Base-by-base conservation (phyloP, 495 filamentous ascomycete genomes). In the Trichoderma erinaceum region DNA sequence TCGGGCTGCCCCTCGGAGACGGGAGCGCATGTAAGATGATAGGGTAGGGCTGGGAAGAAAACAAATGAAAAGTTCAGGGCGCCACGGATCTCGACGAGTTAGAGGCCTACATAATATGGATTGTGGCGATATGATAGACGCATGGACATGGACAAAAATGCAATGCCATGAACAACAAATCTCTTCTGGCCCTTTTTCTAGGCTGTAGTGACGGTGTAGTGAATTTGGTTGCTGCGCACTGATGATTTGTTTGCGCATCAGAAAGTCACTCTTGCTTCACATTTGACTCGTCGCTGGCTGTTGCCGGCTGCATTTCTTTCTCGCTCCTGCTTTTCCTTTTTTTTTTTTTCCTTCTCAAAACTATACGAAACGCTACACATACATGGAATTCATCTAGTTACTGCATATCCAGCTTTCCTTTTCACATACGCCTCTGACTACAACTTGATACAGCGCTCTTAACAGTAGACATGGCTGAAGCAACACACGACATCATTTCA, bases 1-100 rank as follows among this genome's bases (percentile, higher is more conserved):
- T 72, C 85, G 90, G 38, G 85, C 87, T 61, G 91, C 91, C 66
- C 91, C 91, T 68, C 80, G 91, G 72, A 87, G 82, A 75, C 83
- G 91, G 44, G 89, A 92, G 73, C 85, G 91, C 32, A 68, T 74
- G 41, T 77, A 71, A 65, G 67, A 21, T 21, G 65, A 18, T 50
- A 66, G 35, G n/a, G 35, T 38, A 38, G 67, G 52, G 23, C 46
- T 21, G 12, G 21, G 27, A 11, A 35, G 61, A 32, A 25, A 56
- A 58, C 21, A 38, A 69, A 66, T 29, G 29, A 61, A 32, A 61
- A 32, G 27, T 61, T 61, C 56, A 29, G 56, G 56, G 56, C 56
- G 56, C 56, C 56, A 29, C 11, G 56, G 56, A 61, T 61, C 11
- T 61, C 56, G 56, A 61, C 56, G 56, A 61, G 56, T 29, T 61